Base-by-base conservation (phyloP, 148 eudicot genomes). In the Agrostemma githago region DNA sequence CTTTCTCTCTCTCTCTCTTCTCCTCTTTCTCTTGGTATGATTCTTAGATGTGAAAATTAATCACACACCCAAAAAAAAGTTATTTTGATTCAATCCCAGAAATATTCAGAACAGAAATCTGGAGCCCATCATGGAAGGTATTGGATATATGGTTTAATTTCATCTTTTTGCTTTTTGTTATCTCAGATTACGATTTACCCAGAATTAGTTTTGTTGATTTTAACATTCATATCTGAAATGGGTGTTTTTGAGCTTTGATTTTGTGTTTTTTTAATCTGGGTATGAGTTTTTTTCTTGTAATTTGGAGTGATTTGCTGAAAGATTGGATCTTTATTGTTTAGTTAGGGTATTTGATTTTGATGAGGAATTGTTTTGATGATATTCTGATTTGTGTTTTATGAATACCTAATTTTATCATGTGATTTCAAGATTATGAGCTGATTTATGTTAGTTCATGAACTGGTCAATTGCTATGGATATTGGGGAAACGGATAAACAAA, bases 41-140 rank as follows among this genome's bases (percentile, higher is more conserved):
- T 70, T 66, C 79, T 53, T 73, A 66, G 75, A 82, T 79, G 75
- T 75, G 77, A 76, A 79, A 26, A 26, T 26, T 26, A 26, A 26
- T 26, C 34, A 26, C 34, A 26, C 34, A 26, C 34, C 0, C 46
- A 43, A 43, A 43, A 43, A 68, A 56, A 20, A 68, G 70, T 66
- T 57, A 48, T 11, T 19, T 70, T 48, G 20, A 20, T 19, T 46
- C 21, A 48, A 61, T 6, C 51, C 57, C 42, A 26, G 4, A 72
- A 68, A 65, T n/a, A 43, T 43, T 4, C 8, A 44, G 26, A 66
- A 26, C 4, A 34, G 51, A 41, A 48, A 53, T 57, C 62, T 53
- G 15, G 53, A 64, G 12, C 38, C 48, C 6, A 64, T 16, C 4
- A 80, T 83, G 86, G 86, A 80, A 80, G 86, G 83, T 80, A 80